Evolutionary conservation across 2,329 filamentous ascomycete genomes (phyloP).

Genomic region (Botrytis cinerea): DNA sequence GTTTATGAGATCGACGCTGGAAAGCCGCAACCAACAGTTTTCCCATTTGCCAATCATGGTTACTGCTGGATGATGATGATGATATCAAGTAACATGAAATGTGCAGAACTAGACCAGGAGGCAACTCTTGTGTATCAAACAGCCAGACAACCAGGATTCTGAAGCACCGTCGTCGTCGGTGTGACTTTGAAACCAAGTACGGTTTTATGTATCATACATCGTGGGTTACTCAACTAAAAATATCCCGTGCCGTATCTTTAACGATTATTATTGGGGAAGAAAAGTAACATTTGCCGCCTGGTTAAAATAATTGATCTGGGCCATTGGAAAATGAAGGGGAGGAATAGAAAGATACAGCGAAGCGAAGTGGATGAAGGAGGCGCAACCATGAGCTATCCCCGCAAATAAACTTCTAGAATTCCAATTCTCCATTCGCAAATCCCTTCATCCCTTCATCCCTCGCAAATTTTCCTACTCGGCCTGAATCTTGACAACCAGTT

Average conservation of each 20-base stretch:
- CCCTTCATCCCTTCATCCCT: conserved; percentile 5
- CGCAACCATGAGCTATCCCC: background rate
- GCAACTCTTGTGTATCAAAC: conserved; percentile 10
- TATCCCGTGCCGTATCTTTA: conserved; percentile 7
- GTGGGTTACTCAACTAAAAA: conserved; percentile 5
- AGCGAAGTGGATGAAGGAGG: conserved; percentile 20
- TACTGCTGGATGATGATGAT: background rate
- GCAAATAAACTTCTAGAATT: conserved; percentile 21
- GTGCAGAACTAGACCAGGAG: conserved; percentile 14
- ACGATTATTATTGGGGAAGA: conserved; percentile 5
- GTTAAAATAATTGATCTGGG: background rate
- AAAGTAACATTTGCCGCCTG: conserved; percentile 15
- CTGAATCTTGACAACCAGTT: conserved; percentile 2
- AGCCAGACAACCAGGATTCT: conserved; percentile 7
- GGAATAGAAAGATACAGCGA: background rate
- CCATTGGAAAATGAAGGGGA: conserved; percentile 7
- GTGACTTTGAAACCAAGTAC: conserved; percentile 19
- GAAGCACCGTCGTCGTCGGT: conserved; percentile 19
- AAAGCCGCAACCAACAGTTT: conserved; percentile 14
- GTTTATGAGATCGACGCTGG: conserved; percentile 12
- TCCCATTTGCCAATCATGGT: background rate
- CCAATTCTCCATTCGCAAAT: conserved; percentile 7
- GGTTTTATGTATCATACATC: conserved; percentile 11
- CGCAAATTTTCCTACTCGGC: conserved; percentile 14
- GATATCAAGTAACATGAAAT: conserved; percentile 16